Evolutionary conservation across 2,329 filamentous ascomycete species (phyloP), one percentile per base, ranked within the genome.

Genomic region (Pseudogymnoascus sp.): DNA sequence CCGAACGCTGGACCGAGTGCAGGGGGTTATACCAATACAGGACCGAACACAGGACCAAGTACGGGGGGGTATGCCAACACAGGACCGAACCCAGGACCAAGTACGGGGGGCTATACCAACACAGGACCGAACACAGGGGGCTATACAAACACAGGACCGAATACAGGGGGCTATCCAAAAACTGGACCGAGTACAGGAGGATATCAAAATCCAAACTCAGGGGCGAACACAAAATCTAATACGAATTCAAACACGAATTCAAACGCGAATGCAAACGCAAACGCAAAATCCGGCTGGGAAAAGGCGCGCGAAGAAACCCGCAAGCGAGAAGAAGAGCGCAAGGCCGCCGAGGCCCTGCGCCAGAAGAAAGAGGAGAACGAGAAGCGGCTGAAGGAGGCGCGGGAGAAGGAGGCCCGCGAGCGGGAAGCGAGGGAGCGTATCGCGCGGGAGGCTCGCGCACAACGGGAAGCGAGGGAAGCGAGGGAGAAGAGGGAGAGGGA

Each of bases 281-380:
- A 63, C 57, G 68, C 76, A 23, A 82, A 80, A 69, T 77, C 78
- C 8, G 78, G 83, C 0, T 89, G 87, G 87, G 86, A 89, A 68
- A 88, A 84, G 72, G 87, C 86, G 3, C 79, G 87, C 62, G 87
- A 90, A 70, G 87, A 89, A 68, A 87, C 83, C 19, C 78, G 83
- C 47, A 82, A 61, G 1, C 89, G 86, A 84, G 85, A 88, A 68
- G 87, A 86, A 71, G 87, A 88, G 67, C 84, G 85, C 10, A 87
- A 81, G 69, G 77, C 77, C 2, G 82, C 79, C 66, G 84, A 86
- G 67, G 84, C 83, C 2, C 86, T 88, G 66, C 83, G 84, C 67
- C 78, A 81, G 66, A 81, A 80, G 42, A 60, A 60, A 19, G 83
- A 85, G 35, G 83, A 85, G n/a, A 76, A 80, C 2, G 77, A 81